Evolutionary conservation across 1,284 basidiomycete genomes (phyloP).

Genomic region (Ceratobasidium sp.): DNA sequence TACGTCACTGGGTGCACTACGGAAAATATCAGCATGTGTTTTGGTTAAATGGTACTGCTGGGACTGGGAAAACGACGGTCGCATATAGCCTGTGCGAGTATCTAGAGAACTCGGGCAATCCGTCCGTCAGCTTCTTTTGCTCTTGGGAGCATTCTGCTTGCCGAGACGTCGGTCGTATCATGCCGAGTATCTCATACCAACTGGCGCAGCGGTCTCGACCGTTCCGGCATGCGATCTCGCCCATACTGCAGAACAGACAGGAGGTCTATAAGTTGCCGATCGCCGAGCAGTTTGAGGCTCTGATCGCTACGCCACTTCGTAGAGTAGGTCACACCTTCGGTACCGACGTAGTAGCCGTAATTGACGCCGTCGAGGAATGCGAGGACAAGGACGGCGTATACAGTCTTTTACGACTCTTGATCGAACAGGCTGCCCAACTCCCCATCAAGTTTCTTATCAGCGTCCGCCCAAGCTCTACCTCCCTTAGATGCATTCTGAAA

Average conservation of each 20-base stretch:
- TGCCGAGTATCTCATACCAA: neutral
- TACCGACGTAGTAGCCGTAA: neutral
- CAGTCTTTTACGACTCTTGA: neutral
- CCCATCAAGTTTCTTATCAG: neutral
- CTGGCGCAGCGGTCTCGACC: neutral
- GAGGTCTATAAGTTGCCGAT: neutral
- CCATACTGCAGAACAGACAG: neutral
- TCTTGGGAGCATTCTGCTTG: neutral
- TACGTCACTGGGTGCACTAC: neutral
- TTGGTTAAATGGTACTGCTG: slow-evolving; percentile 18
- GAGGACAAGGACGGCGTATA: neutral
- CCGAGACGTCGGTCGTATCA: neutral
- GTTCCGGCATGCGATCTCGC: neutral
- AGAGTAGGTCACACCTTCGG: neutral
- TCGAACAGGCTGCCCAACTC: neutral
- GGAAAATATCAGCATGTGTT: neutral
- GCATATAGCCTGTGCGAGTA: slow-evolving; percentile 6
- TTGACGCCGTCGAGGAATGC: neutral
- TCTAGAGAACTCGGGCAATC: neutral
- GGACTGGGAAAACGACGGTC: neutral
- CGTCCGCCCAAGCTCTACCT: neutral
- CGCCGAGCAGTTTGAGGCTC: neutral
- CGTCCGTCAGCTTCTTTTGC: slow-evolving; percentile 12
- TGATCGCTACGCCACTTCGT: neutral
- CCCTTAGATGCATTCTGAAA: too few relatives aligned